Conservation (phyloP, 495 filamentous ascomycete genomes). For the Staphylotrichum longicolle region DNA sequence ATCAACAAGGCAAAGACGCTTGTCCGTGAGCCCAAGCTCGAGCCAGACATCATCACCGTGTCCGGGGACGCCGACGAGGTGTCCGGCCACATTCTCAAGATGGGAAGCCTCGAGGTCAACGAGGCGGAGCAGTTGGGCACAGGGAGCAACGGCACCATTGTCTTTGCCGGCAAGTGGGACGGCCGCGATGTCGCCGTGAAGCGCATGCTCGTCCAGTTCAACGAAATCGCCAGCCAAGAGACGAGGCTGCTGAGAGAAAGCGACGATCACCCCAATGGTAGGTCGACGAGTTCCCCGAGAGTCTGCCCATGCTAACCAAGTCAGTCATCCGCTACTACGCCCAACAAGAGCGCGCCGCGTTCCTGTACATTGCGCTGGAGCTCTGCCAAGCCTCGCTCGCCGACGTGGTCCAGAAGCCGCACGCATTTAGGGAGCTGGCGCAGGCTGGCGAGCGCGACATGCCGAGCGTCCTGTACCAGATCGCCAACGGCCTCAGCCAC, state of each 20-base stretch:
- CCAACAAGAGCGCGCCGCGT: slow-evolving; percentile 82
- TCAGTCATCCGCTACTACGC: slow-evolving; percentile 91
- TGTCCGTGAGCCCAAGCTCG: slow-evolving; percentile 49
- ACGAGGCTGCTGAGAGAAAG: slow-evolving; percentile 86
- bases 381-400: slow-evolving; percentile 92
- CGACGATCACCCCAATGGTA: slow-evolving; percentile 86
- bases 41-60: slow-evolving; percentile 56
- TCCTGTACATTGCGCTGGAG: slow-evolving; percentile 94
- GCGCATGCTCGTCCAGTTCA: slow-evolving; percentile 91
- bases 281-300: slow-evolving; percentile 7
- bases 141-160: slow-evolving; percentile 83
- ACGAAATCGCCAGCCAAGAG: slow-evolving; percentile 92
- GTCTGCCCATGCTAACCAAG: slow-evolving; percentile 26
- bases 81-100: slow-evolving; percentile 60
- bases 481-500: slow-evolving; percentile 81
- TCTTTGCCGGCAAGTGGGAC: slow-evolving; percentile 82
- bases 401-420: slow-evolving; percentile 74
- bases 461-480: slow-evolving; percentile 73
- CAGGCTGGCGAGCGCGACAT: slow-evolving; percentile 55
- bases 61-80: slow-evolving; percentile 52
- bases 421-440: slow-evolving; percentile 46
- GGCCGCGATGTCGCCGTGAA: slow-evolving; percentile 94
- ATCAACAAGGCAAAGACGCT: slow-evolving; percentile 46
- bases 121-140: slow-evolving; percentile 70
- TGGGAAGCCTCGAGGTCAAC: slow-evolving; percentile 71